Percentiles rank a stretch among this genome's conserved stretches.
These are phyloP conservation scores for Corinectria fuckeliana DNA, from an alignment of 2,329 filamentous ascomycete genomes.

Conservation along the genomic window DNA sequence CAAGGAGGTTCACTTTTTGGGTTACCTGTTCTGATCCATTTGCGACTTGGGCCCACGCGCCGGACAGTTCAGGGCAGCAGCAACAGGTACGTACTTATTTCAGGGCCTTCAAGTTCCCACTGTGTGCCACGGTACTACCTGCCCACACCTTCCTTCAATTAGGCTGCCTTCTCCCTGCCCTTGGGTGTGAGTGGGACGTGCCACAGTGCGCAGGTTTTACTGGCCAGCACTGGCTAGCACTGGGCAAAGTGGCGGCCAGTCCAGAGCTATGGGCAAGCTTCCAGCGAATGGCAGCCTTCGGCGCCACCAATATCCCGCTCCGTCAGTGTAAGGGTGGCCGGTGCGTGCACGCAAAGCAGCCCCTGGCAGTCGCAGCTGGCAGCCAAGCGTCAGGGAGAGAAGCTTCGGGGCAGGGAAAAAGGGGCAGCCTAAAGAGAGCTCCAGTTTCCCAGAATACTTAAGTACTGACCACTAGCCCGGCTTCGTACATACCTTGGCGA, in stretches of 20 bases:
- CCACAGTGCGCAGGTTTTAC: constrained; percentile 11
- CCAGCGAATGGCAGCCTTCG: constrained; percentile 24
- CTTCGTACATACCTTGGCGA: constrained; percentile 15
- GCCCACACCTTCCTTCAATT: neutral
- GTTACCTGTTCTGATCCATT: constrained; percentile 46
- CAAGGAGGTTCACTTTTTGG: constrained; percentile 39
- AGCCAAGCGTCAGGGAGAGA: constrained; percentile 1
- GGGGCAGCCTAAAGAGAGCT: constrained; percentile 14
- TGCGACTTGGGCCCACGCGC: constrained; percentile 24
- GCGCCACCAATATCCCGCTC: constrained; percentile 32
- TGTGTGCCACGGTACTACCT: constrained; percentile 4
- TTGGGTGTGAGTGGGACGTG: constrained; percentile 15
- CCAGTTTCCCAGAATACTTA: constrained; percentile 13
- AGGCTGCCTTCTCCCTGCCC: constrained; percentile 8
- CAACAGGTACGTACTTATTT: constrained; percentile 16
- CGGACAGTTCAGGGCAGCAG: constrained; percentile 8
- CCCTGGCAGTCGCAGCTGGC: neutral
- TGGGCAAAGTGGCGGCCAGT: constrained; percentile 1
- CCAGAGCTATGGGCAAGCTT: constrained; percentile 5
- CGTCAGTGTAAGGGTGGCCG: constrained; percentile 6
- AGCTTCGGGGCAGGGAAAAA: constrained; percentile 9
- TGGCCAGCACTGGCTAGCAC: constrained; percentile 15
- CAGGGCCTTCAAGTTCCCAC: too few species aligned
- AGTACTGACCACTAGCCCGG: neutral
- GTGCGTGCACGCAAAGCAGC: neutral